Conservation (phyloP, 768 basidiomycete species). For the Lentinula guzmanii region DNA sequence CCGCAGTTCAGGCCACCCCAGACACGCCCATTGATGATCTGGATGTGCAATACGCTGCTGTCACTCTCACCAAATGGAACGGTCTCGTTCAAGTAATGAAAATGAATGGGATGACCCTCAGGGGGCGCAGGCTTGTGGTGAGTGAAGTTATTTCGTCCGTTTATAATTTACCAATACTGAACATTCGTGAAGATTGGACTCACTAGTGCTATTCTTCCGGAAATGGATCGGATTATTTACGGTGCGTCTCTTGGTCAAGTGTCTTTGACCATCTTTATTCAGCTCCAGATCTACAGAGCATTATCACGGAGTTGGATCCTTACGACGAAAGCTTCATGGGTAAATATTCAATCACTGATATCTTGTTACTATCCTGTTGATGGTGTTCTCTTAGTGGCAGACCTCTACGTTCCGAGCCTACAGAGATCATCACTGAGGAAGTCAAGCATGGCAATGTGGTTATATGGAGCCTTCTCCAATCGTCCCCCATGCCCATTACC, state of each 20-base stretch:
- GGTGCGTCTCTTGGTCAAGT: not conserved
- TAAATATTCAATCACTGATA: not conserved
- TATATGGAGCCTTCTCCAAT: not conserved
- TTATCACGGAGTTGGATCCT: not conserved
- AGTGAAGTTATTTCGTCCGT: conserved; percentile 11
- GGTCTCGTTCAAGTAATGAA: conserved; percentile 36
- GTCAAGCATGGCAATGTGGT: not conserved
- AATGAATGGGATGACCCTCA: conserved; percentile 29
- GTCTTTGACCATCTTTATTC: not conserved
- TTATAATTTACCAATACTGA: not conserved
- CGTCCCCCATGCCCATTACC: not conserved
- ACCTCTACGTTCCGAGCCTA: not conserved
- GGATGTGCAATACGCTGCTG: conserved; percentile 45
- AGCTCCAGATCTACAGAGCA: not conserved
- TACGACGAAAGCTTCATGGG: not conserved
- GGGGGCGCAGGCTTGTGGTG: conserved; percentile 30
- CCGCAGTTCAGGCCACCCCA: conserved; percentile 17
- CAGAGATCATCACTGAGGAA: not conserved
- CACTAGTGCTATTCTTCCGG: conserved; percentile 6
- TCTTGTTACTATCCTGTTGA: not conserved
- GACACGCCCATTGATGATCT: conserved; percentile 8
- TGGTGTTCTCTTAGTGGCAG: not conserved
- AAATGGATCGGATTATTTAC: not conserved
- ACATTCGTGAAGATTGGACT: not conserved
- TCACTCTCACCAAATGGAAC: conserved; percentile 33